These are phyloP conservation scores for Cajanus cajan DNA, from an alignment of 306 rosid species.

Conservation along the genomic window DNA sequence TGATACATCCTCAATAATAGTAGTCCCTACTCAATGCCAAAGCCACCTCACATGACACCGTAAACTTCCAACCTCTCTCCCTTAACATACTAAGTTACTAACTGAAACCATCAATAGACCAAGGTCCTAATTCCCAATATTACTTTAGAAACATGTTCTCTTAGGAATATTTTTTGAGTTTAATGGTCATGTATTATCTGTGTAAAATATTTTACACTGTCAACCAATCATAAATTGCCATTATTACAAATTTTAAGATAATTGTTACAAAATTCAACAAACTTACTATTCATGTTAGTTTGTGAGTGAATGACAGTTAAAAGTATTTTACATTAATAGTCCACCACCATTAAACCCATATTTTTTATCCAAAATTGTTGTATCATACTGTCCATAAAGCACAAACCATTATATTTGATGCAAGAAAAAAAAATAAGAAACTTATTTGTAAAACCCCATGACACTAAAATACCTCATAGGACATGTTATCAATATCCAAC, in stretches of 20 bases:
- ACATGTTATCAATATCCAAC: constrained; percentile 87
- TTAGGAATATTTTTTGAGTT: neutral
- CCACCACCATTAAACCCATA: too few relatives aligned
- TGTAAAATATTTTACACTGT: too few relatives aligned
- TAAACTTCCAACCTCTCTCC: constrained; percentile 2
- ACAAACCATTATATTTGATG: neutral
- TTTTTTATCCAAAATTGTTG: neutral
- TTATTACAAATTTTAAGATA: too few relatives aligned
- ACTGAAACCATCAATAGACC: neutral
- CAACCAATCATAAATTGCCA: too few relatives aligned
- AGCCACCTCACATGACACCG: neutral
- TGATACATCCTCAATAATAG: neutral
- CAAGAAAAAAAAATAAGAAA: constrained; percentile 13
- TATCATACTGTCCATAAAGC: neutral
- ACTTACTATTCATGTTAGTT: too few relatives aligned
- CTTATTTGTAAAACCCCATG: constrained; percentile 8
- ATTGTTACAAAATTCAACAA: too few relatives aligned
- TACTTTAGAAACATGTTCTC: neutral
- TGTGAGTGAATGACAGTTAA: too few relatives aligned
- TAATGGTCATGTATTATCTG: too few relatives aligned
- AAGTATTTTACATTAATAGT: too few relatives aligned
- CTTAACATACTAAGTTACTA: neutral
- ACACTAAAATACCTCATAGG: constrained; percentile 74
- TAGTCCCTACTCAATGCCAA: constrained; percentile 11
- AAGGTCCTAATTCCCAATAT: neutral